A percentile compares a stretch with the other conserved stretches of the same genome.
Conservation (phyloP, 2,329 filamentous ascomycete species). For the Alternaria consortialis region DNA sequence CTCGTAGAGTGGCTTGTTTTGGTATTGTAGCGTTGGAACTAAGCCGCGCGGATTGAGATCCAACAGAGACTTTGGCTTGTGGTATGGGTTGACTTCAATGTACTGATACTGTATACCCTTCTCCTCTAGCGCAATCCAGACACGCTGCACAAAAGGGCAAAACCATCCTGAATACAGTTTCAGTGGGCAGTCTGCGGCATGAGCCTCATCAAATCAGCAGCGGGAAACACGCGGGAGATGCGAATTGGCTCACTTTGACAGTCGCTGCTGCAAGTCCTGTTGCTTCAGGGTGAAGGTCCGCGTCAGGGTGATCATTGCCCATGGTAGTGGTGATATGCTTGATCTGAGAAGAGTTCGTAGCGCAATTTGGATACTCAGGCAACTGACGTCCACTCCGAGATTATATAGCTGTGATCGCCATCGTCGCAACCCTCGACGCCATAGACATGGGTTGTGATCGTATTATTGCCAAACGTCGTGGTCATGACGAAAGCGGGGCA, state of each 20-base stretch:
- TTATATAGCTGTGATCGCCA: constrained; percentile 4
- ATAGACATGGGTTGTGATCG: constrained; percentile 12
- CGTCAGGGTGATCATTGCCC: constrained; percentile 48
- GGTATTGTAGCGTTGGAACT: constrained; percentile 73
- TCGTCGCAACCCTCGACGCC: neutral
- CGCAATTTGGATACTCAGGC: neutral
- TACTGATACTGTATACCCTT: constrained; percentile 85
- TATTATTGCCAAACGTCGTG: constrained; percentile 16
- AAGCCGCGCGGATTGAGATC: constrained; percentile 79
- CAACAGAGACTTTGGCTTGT: constrained; percentile 73
- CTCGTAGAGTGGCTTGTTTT: constrained; percentile 72
- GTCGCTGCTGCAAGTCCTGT: constrained; percentile 43
- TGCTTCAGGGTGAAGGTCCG: constrained; percentile 47
- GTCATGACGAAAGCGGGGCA: constrained; percentile 32
- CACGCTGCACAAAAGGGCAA: constrained; percentile 85
- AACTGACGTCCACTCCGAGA: too few relatives aligned
- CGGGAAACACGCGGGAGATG: neutral
- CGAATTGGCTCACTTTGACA: constrained; percentile 34
- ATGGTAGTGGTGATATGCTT: constrained; percentile 23
- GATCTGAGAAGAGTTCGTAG: neutral
- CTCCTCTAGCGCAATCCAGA: constrained; percentile 87
- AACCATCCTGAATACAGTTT: constrained; percentile 81
- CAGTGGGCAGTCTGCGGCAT: constrained; percentile 57
- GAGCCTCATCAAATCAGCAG: constrained; percentile 31
- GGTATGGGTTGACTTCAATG: constrained; percentile 83